Conservation (phyloP, 2,329 filamentous ascomycete species). For the Diaporthe citriasiana region DNA sequence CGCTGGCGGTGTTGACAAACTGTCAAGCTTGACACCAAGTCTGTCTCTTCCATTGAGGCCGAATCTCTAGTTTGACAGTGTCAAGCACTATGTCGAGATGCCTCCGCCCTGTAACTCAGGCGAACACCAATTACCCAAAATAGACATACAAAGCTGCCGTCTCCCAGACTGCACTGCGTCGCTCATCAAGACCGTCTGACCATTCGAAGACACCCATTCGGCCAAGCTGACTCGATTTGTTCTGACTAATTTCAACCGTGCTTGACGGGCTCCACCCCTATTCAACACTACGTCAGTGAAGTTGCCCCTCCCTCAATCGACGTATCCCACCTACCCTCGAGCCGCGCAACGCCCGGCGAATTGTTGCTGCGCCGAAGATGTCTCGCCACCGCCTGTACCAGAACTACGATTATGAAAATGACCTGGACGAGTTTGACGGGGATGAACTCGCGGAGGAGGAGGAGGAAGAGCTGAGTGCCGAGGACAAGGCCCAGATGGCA, state of each 20-base stretch:
- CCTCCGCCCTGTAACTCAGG: not conserved
- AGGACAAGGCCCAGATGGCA: slow-evolving; percentile 68
- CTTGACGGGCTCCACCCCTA: not conserved
- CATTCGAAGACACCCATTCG: not conserved
- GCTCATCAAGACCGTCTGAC: not conserved
- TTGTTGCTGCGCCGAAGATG: slow-evolving; percentile 51
- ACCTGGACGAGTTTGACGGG: slow-evolving; percentile 65
- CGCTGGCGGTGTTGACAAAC: too few relatives aligned
- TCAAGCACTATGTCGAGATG: not conserved
- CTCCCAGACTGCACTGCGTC: slow-evolving; percentile 4
- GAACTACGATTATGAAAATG: slow-evolving; percentile 65
- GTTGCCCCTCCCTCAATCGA: slow-evolving; percentile 11
- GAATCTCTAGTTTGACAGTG: too few relatives aligned
- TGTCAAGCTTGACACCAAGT: not conserved
- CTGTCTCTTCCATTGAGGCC: not conserved
- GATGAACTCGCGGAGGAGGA: slow-evolving; percentile 58
- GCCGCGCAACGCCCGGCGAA: not conserved
- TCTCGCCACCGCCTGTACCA: slow-evolving; percentile 63
- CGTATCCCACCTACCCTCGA: not conserved
- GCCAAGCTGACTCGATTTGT: not conserved
- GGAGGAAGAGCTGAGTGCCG: slow-evolving; percentile 61
- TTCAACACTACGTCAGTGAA: slow-evolving; percentile 27
- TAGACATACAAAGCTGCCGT: not conserved
- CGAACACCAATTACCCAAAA: not conserved
- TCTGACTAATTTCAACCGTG: slow-evolving; percentile 2